Percentiles rank a stretch among this genome's conserved stretches.
These are phyloP conservation scores for Ceratocystis lukuohia DNA, from an alignment of 2,329 filamentous ascomycete species.

Conservation along the genomic window DNA sequence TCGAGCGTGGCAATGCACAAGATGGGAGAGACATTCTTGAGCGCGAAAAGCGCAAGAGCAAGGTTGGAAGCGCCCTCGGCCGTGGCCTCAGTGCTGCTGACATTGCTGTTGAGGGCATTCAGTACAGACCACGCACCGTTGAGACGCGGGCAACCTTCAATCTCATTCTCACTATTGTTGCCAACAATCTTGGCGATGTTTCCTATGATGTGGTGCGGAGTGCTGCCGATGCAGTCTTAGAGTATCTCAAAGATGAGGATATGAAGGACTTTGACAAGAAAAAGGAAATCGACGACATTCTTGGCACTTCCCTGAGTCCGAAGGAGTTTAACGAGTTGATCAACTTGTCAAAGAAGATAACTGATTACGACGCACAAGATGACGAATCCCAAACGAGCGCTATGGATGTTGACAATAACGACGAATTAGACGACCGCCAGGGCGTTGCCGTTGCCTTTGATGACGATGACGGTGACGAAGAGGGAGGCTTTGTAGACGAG, in stretches of 20 bases:
- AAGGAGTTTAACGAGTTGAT: constrained; percentile 96
- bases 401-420: constrained; percentile 42
- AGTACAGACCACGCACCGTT: constrained; percentile 80
- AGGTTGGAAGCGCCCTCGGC: constrained; percentile 54
- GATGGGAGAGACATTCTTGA: constrained; percentile 76
- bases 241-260: constrained; percentile 87
- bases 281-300: constrained; percentile 86
- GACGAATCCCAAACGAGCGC: constrained; percentile 40
- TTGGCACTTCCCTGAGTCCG: constrained; percentile 66
- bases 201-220: constrained; percentile 83
- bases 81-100: constrained; percentile 70
- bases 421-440: constrained; percentile 82
- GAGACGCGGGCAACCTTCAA: constrained; percentile 90
- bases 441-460: constrained; percentile 97
- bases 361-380: constrained; percentile 92
- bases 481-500: constrained; percentile 64
- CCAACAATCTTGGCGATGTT: constrained; percentile 79
- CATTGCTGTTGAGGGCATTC: constrained; percentile 76
- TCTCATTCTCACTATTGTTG: constrained; percentile 81
- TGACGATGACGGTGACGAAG: constrained; percentile 76
- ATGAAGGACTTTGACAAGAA: constrained; percentile 98
- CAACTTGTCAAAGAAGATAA: constrained; percentile 96
- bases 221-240: constrained; percentile 80
- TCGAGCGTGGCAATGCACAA: constrained; percentile 61
- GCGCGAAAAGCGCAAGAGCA: constrained; percentile 75